These are phyloP conservation scores for Roridomyces roridus DNA, from an alignment of 768 basidiomycete genomes.

Conservation along the genomic window DNA sequence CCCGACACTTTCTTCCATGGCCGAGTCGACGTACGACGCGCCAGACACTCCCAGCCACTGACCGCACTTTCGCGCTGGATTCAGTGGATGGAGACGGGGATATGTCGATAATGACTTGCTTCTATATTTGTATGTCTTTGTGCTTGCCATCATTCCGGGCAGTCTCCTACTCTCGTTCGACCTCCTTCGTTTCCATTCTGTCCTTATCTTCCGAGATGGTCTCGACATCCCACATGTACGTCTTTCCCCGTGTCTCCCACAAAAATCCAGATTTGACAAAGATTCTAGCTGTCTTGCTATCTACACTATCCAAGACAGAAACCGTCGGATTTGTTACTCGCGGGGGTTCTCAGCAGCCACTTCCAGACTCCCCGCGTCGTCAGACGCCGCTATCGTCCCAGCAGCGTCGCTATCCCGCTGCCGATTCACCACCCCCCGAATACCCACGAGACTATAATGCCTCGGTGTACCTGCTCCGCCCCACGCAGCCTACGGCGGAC, in stretches of 20 bases:
- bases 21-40: conserved; percentile 1
- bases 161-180: not conserved
- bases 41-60: not conserved
- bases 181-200: conserved; percentile 3
- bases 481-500: conserved; percentile 43
- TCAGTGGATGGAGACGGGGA: not conserved
- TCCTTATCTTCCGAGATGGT: conserved; percentile 7
- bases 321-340: conserved; percentile 9
- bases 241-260: not conserved
- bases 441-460: not conserved
- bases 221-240: not conserved
- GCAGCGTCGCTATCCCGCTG: conserved; percentile 7
- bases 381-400: too few relatives aligned
- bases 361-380: not conserved
- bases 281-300: conserved; percentile 14
- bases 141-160: not conserved
- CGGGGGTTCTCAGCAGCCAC: conserved; percentile 6
- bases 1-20: not conserved
- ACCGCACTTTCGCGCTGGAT: not conserved
- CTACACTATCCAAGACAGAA: not conserved
- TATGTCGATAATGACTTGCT: not conserved
- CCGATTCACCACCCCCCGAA: conserved; percentile 8
- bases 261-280: not conserved
- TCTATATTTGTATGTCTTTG: conserved; percentile 3
- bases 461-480: conserved; percentile 24